Base-by-base conservation (phyloP, 306 rosid genomes). In the Vicia villosa region DNA sequence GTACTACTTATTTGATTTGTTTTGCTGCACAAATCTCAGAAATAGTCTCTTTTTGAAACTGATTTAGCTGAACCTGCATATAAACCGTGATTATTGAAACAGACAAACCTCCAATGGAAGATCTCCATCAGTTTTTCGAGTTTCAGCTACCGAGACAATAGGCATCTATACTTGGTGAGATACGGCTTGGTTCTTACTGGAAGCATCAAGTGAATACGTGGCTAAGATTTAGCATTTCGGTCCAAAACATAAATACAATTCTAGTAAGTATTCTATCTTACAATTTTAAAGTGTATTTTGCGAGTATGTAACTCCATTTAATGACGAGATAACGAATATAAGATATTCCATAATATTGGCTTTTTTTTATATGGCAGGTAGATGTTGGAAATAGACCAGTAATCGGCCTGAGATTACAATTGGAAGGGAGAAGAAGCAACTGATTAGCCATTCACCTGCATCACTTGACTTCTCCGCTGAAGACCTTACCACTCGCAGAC, bases 341-440 rank as follows among this genome's bases (percentile, higher is more conserved):
- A 22, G 26, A 77, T n/a, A n/a, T 7, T 30, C 1, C 37, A 5
- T 6, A 6, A 32, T 32, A 1, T 6, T 32, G 37, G 37, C 34
- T 28, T 6, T 28, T 28, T 41, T n/a, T 46, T 58, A 7, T 40
- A 59, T 79, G 78, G 43, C 82, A 91, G 96, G 91, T 91, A 71
- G 96, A 89, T 74, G 97, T 89, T 36, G 97, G 97, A n/a, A 87
- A 83, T 70, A 84, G 90, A 71, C 97, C 97, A n/a, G 96, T 91
- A 63, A 77, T 85, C 55, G 96, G 97, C 24, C 79, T 91, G 28
- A 83, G 97, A 56, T 81, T 91, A 77, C 86, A 89, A 75, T 61
- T 91, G 73, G 97, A 85, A 83, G 97, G 97, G 21, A 89, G 84
- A 80, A 91, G 80, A 80, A 87, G 94, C 86, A 91, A 87, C 70